Evolutionary conservation across 73 alveolate genomes (phyloP), one percentile per base, ranked within the genome.

Genomic region (Symbiodinium natans): DNA sequence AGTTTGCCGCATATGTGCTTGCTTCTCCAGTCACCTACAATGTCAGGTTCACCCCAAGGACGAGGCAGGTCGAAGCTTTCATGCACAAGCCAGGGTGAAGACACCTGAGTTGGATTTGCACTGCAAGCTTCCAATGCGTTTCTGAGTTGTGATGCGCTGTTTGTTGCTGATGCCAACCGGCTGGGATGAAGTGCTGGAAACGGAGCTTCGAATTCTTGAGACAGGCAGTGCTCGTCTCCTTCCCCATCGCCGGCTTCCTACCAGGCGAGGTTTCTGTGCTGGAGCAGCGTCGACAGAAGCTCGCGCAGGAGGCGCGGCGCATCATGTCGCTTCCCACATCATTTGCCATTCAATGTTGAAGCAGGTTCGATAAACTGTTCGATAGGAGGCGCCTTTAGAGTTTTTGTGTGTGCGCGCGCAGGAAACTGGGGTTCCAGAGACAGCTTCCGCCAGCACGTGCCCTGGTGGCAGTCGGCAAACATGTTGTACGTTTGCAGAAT

Each of bases 281-380:
- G 86, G 95, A 88, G 86, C 95, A 88, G 86, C 95, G 86, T 33
- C 63, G 95, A 15, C 95, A 88, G 39, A 36, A 88, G 74, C 68
- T 59, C 73, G 95, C 95, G 46, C 68, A 27, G 86, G 87, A 77
- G 41, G 87, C 41, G n/a, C 83, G 39, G 33, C 59, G 13, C 59
- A 6, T 46, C 21, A 6, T 9, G 21, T 46, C 59, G 59, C 21
- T 6, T 13, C 59, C 6, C 6, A 46, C 59, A 9, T 9, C 59
- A 13, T 6, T 46, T 46, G 21, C 6, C 59, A 46, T 13, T 46
- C 6, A 46, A 46, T 6, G 59, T 6, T 46, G 6, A 6, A 9
- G 6, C 6, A 46, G 59, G 59, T 6, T 46, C 13, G 21, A 46
- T 46, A 46, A 46, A 13, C 21, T 6, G 21, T 46, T 46, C 6